phyloP scores from a whole-genome alignment of 2,329 filamentous ascomycete genomes.

The Chlorencoelia australis region DNA sequence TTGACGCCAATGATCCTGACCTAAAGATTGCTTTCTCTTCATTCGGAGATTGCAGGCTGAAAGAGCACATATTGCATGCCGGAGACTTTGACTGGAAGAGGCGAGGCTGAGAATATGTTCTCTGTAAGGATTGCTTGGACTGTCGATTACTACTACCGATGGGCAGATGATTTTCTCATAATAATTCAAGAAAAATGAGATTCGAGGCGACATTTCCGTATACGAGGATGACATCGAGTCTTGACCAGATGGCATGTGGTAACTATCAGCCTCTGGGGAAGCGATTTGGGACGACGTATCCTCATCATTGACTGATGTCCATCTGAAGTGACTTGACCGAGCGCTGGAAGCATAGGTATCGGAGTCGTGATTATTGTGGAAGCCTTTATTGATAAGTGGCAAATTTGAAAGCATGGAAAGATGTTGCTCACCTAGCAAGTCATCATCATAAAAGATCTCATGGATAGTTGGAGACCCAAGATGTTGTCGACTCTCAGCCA shows the following conservation, averaged over 20 bases:
- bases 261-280: conserved; percentile 20
- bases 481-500: conserved; percentile 23
- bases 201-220: conserved; percentile 60
- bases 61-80: conserved; percentile 84
- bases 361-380: conserved; percentile 17
- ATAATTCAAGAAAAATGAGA: conserved; percentile 86
- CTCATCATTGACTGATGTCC: conserved; percentile 26
- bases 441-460: conserved; percentile 29
- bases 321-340: conserved; percentile 25
- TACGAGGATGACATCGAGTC: conserved; percentile 42
- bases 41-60: conserved; percentile 85
- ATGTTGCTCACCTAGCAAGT: conserved; percentile 29
- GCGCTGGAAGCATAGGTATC: conserved; percentile 24
- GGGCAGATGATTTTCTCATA: conserved; percentile 89
- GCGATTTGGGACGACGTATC: conserved; percentile 23
- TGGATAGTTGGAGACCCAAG: conserved; percentile 21
- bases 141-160: conserved; percentile 85
- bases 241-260: conserved; percentile 26
- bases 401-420: conserved; percentile 9
- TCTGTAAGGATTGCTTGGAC: conserved; percentile 75
- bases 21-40: conserved; percentile 58
- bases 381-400: conserved; percentile 12
- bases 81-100: conserved; percentile 68
- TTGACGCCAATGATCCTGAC: conserved; percentile 41
- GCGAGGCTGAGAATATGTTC: conserved; percentile 74